Conservation (phyloP, 352 stramenopile species). For the Thraustochytrium striatum region DNA sequence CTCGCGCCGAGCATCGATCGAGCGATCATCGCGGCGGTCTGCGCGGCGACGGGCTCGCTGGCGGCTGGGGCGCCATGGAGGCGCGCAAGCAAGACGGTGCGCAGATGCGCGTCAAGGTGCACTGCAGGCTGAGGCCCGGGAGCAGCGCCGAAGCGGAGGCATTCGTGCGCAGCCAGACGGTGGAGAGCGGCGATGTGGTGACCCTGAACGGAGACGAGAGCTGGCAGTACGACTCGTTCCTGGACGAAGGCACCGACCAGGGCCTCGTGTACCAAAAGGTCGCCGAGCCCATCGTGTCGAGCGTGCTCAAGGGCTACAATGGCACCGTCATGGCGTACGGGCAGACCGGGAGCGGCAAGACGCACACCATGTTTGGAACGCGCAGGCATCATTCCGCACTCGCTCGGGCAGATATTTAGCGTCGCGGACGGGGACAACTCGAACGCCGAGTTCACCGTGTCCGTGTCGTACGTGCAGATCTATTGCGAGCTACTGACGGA, state of each 20-base stretch:
- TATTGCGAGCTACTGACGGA: conserved; percentile 42
- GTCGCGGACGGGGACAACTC: background rate
- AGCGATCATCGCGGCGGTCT: no score
- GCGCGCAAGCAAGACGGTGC: background rate
- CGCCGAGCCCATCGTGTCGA: conserved; percentile 22
- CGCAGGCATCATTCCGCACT: conserved; percentile 27
- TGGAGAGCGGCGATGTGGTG: background rate
- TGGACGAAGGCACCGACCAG: conserved; percentile 3
- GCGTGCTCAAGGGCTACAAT: conserved; percentile 45
- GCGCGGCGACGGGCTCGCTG: no score
- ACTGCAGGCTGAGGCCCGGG: conserved; percentile 16
- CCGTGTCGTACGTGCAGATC: conserved; percentile 35
- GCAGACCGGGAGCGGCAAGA: conserved; percentile 49
- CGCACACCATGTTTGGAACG: conserved; percentile 41
- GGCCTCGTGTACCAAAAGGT: conserved; percentile 28
- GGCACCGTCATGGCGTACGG: conserved; percentile 51
- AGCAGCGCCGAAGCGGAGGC: background rate
- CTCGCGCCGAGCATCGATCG: no score
- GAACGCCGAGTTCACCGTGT: conserved; percentile 3
- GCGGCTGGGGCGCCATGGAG: no score
- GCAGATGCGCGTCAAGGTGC: conserved; percentile 33
- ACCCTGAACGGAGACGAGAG: conserved; percentile 10
- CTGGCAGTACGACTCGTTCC: conserved; percentile 42
- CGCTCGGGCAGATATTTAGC: conserved; percentile 33
- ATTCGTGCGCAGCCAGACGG: background rate